These are phyloP conservation scores for Alternaria ventricosa DNA, from an alignment of 2,329 filamentous ascomycete genomes.

Conservation along the genomic window DNA sequence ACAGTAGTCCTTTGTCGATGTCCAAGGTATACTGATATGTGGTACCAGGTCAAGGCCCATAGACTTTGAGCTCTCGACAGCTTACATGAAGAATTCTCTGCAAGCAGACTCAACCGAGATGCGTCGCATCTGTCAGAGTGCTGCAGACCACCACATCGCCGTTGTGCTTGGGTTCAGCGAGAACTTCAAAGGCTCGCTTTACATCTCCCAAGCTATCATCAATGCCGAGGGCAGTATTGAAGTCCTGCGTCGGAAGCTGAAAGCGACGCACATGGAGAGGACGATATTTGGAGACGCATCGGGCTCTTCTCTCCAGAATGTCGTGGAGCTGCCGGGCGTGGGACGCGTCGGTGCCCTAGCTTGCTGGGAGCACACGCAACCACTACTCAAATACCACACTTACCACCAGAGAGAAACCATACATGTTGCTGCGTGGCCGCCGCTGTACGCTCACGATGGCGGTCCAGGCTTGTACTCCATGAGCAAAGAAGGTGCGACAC, in stretches of 20 bases:
- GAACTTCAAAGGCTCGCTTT: conserved; percentile 46
- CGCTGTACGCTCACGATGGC: conserved; percentile 39
- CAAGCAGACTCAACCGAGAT: conserved; percentile 52
- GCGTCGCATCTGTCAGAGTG: conserved; percentile 48
- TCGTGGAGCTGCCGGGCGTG: conserved; percentile 38
- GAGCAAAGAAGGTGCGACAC: conserved; percentile 41
- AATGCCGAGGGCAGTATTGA: conserved; percentile 40
- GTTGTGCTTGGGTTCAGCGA: conserved; percentile 52
- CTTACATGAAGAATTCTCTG: conserved; percentile 56
- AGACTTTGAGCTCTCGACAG: conserved; percentile 47
- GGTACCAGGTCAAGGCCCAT: conserved; percentile 48
- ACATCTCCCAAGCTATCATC: conserved; percentile 52
- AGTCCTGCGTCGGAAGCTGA: conserved; percentile 51
- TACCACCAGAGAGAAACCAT: conserved; percentile 49
- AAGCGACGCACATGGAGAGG: conserved; percentile 54
- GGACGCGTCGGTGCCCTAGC: conserved; percentile 41
- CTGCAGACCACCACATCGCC: conserved; percentile 40
- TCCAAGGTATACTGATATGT: not conserved
- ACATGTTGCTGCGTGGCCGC: conserved; percentile 53
- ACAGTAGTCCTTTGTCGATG: not conserved
- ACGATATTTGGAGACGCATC: conserved; percentile 52
- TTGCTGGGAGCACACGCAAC: conserved; percentile 54
- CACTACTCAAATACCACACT: conserved; percentile 52
- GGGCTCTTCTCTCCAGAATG: conserved; percentile 44
- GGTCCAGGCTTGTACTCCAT: conserved; percentile 46